phyloP scores from a whole-genome alignment of 371 early-diverging fungal species.

The Mucor saturninus region DNA sequence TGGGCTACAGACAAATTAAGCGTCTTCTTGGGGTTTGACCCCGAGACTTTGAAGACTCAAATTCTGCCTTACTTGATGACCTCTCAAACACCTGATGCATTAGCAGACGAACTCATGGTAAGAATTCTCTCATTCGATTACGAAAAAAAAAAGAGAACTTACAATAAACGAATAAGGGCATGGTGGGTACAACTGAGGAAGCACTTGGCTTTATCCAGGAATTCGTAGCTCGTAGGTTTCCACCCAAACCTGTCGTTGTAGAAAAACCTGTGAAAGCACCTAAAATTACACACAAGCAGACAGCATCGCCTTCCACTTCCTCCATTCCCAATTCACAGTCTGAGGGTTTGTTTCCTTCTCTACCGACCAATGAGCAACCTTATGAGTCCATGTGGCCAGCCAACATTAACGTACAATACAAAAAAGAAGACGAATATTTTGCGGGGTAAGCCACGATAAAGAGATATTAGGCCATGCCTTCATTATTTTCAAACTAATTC shows the following conservation, averaged over 20 bases:
- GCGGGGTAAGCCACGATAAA: constrained; percentile 31
- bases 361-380: constrained; percentile 27
- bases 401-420: constrained; percentile 51
- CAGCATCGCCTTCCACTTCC: neutral
- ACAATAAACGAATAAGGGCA: constrained; percentile 21
- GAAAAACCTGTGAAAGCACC: neutral
- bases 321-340: constrained; percentile 9
- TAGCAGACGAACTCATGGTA: constrained; percentile 49
- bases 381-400: constrained; percentile 41
- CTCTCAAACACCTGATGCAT: constrained; percentile 34
- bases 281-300: constrained; percentile 4
- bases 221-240: constrained; percentile 40
- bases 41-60: constrained; percentile 44
- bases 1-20: constrained; percentile 52
- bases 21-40: constrained; percentile 53
- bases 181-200: constrained; percentile 42
- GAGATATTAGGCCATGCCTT: neutral
- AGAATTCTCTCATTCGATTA: neutral
- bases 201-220: constrained; percentile 40
- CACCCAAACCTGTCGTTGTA: neutral
- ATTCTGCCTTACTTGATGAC: constrained; percentile 47
- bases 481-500: neutral
- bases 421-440: constrained; percentile 56
- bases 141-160: neutral
- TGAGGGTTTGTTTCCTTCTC: constrained; percentile 29